Conservation (phyloP, 306 rosid genomes). For the Boehmeria nivea region DNA sequence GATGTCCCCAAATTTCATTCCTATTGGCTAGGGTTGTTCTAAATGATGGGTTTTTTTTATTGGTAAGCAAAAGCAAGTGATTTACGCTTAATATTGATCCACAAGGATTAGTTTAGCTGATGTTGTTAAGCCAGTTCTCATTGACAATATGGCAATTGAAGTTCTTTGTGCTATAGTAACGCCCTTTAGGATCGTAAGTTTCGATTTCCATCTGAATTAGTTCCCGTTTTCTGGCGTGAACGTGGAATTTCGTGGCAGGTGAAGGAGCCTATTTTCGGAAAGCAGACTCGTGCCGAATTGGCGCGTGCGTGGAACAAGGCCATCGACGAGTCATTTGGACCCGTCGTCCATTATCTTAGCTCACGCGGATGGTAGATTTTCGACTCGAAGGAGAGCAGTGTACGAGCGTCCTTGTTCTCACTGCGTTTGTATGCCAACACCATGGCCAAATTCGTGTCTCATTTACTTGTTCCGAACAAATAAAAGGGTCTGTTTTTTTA, state of each 20-base stretch:
- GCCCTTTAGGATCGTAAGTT: too few relatives aligned
- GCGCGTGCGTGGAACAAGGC: slow-evolving; percentile 78
- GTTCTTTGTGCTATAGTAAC: too few relatives aligned
- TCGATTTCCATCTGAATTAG: too few relatives aligned
- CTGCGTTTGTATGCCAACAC: slow-evolving; percentile 9
- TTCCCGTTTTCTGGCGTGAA: too few relatives aligned
- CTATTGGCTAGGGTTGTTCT: too few relatives aligned
- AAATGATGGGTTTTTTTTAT: neutral
- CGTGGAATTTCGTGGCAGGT: slow-evolving; percentile 34
- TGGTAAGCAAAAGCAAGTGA: neutral
- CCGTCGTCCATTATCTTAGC: slow-evolving; percentile 63
- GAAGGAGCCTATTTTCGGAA: slow-evolving; percentile 61
- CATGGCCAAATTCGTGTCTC: slow-evolving; percentile 14
- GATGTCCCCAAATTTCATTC: too few relatives aligned
- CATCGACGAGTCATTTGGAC: slow-evolving; percentile 70
- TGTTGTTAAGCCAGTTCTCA: neutral
- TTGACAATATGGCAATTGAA: neutral
- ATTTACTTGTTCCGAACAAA: slow-evolving; percentile 22
- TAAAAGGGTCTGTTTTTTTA: slow-evolving; percentile 4
- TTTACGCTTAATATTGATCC: neutral
- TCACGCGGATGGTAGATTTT: slow-evolving; percentile 84
- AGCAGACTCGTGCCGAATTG: slow-evolving; percentile 51
- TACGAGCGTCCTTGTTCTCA: slow-evolving; percentile 3
- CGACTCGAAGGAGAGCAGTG: neutral
- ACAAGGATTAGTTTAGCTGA: neutral